These are phyloP conservation scores for Suillus discolor DNA, from an alignment of 768 basidiomycete species.

Conservation along the genomic window DNA sequence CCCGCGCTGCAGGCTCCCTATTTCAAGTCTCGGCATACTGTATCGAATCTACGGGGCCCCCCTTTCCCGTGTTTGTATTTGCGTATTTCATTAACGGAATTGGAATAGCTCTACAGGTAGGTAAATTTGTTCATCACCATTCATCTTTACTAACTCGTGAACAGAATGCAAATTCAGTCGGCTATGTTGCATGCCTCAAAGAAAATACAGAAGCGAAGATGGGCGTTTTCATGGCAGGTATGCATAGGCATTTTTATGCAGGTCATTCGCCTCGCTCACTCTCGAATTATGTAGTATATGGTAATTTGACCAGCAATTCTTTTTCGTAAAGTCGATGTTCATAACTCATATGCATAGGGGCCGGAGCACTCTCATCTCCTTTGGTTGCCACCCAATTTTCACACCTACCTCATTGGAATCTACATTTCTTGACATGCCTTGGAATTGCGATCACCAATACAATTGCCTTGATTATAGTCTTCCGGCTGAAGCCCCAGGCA, in stretches of 20 bases:
- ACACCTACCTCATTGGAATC: conserved; percentile 66
- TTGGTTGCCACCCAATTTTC: conserved; percentile 84
- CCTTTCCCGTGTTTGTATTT: conserved; percentile 65
- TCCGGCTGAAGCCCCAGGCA: conserved; percentile 72
- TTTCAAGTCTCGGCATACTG: conserved; percentile 56
- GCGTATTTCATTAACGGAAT: conserved; percentile 50
- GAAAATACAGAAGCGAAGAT: conserved; percentile 64
- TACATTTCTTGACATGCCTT: conserved; percentile 74
- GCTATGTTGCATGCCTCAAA: conserved; percentile 62
- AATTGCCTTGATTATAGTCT: conserved; percentile 53
- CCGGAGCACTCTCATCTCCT: conserved; percentile 69
- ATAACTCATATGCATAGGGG: conserved; percentile 48
- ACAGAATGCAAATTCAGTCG: conserved; percentile 74
- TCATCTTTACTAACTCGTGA: background rate
- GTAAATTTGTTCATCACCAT: background rate
- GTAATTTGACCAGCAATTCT: background rate
- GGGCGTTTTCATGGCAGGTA: conserved; percentile 61
- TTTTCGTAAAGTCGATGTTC: background rate
- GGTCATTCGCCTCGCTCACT: background rate
- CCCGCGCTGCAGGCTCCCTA: conserved; percentile 43
- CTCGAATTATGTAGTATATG: background rate
- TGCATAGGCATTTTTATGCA: background rate
- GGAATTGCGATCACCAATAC: conserved; percentile 63
- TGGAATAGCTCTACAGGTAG: conserved; percentile 49
- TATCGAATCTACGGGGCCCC: conserved; percentile 56